Evolutionary conservation across 2,329 filamentous ascomycete genomes (phyloP), one percentile per base, ranked within the genome.

Genomic region (Fusarium foetens): DNA sequence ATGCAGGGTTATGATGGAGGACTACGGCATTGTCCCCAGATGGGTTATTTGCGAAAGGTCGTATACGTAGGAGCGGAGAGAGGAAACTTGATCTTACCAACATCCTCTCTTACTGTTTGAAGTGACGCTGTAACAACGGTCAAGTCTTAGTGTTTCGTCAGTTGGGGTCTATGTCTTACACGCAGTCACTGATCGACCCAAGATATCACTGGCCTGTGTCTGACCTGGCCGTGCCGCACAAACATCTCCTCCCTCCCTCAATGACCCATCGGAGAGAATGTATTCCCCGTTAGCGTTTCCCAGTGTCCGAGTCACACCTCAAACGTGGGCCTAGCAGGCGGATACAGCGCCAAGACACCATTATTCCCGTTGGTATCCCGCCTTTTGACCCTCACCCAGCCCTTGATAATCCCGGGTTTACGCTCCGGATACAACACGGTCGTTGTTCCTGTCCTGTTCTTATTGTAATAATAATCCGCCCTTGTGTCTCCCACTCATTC

Each of bases 351-450:
- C 59, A 68, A 67, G 63, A 38, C 36, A 58, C 19, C 51, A 68
- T 76, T 77, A 77, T 77, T 77, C 69, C 75, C 75, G 74, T 76
- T 35, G 55, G 66, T 66, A 76, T 75, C 62, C 75, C 75, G 73
- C 60, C 49, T 58, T 39, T 70, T 49, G 55, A 58, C 63, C 61
- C 69, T 76, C 69, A 73, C 64, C 58, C 57, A 66, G 66, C 49
- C 66, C 52, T 71, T 71, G 43, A 74, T 67, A 76, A 72, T 49
- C 46, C 68, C 58, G 73, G 75, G 63, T 58, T 64, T 75, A 58
- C 63, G 57, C 71, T 63, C 74, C 66, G 60, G 67, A 63, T 59
- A 51, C 54, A 58, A 61, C 57, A 62, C 49, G 46, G 45, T 49
- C 60, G 57, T 55, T 58, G 55, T 68, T 64, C 36, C 43, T 35